A percentile compares a stretch with the other conserved stretches of the same genome.
Evolutionary conservation across 139 green algal genomes (phyloP).

Genomic region (Nannochloris sp.): DNA sequence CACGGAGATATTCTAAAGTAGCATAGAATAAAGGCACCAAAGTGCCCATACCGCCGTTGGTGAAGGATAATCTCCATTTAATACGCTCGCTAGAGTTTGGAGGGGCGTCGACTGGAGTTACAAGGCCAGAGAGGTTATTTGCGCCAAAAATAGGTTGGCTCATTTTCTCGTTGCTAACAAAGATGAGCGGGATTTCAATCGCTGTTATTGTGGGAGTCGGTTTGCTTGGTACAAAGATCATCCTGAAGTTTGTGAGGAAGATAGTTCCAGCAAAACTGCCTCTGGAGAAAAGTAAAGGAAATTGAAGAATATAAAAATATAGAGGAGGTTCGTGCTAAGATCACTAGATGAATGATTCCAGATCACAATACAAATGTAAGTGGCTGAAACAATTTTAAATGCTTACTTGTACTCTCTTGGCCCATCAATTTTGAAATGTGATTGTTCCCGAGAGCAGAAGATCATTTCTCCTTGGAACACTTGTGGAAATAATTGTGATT

Average conservation of each 20-base stretch:
- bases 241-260: slow-evolving; percentile 55
- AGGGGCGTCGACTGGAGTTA: slow-evolving; percentile 45
- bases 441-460: slow-evolving; percentile 37
- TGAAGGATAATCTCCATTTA: slow-evolving; percentile 80
- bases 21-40: slow-evolving; percentile 83
- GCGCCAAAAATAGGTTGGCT: slow-evolving; percentile 91
- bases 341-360: too few species aligned
- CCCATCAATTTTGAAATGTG: slow-evolving; percentile 51
- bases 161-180: slow-evolving; percentile 76
- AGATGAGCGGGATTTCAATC: slow-evolving; percentile 81
- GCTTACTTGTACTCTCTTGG: slow-evolving; percentile 61
- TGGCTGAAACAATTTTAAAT: not conserved
- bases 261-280: slow-evolving; percentile 19
- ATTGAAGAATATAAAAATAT: too few species aligned
- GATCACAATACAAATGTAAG: not conserved
- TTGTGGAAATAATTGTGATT: slow-evolving; percentile 34
- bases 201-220: slow-evolving; percentile 42
- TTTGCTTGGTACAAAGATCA: slow-evolving; percentile 71
- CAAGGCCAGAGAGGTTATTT: slow-evolving; percentile 83
- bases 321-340: too few species aligned
- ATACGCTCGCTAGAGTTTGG: slow-evolving; percentile 57
- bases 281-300: not conserved
- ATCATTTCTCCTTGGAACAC: slow-evolving; percentile 59
- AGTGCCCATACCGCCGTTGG: slow-evolving; percentile 74
- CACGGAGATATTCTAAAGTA: slow-evolving; percentile 26